Conservation (phyloP, 2,329 filamentous ascomycete genomes). For the Dendryphion nanum region DNA sequence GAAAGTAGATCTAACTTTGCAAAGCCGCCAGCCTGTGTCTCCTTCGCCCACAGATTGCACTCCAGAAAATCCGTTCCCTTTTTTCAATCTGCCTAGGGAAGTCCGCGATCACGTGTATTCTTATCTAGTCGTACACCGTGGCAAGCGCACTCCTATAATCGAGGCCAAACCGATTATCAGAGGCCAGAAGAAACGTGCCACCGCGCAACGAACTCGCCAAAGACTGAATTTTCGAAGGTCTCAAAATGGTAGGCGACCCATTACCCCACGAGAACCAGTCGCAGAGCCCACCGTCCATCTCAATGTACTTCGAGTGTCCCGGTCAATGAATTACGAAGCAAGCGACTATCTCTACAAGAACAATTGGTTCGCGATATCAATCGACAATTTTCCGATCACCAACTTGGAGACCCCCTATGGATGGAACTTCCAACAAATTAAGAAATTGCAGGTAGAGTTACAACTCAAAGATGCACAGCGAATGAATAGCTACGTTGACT, state of each 20-base stretch:
- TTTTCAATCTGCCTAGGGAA: constrained; percentile 26
- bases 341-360: constrained; percentile 25
- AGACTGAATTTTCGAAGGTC: constrained; percentile 22
- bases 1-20: no score
- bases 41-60: no score
- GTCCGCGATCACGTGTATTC: constrained; percentile 29
- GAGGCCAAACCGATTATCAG: constrained; percentile 24
- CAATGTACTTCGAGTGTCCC: constrained; percentile 21
- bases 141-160: constrained; percentile 14
- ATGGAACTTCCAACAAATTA: constrained; percentile 24
- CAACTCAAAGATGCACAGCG: constrained; percentile 30
- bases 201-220: constrained; percentile 18
- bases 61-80: constrained; percentile 18
- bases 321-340: constrained; percentile 20
- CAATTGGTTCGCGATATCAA: constrained; percentile 28
- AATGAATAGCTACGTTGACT: constrained; percentile 33
- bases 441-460: constrained; percentile 23
- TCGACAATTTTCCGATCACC: constrained; percentile 21
- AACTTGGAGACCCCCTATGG: constrained; percentile 22
- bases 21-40: no score
- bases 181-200: constrained; percentile 22
- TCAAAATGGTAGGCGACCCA: constrained; percentile 17
- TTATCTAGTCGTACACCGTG: constrained; percentile 20
- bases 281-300: constrained; percentile 20
- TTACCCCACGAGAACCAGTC: constrained; percentile 11